A percentile compares a stretch with the other conserved stretches of the same genome.
Conservation (phyloP, 2,329 filamentous ascomycete genomes). For the Neonectria punicea region DNA sequence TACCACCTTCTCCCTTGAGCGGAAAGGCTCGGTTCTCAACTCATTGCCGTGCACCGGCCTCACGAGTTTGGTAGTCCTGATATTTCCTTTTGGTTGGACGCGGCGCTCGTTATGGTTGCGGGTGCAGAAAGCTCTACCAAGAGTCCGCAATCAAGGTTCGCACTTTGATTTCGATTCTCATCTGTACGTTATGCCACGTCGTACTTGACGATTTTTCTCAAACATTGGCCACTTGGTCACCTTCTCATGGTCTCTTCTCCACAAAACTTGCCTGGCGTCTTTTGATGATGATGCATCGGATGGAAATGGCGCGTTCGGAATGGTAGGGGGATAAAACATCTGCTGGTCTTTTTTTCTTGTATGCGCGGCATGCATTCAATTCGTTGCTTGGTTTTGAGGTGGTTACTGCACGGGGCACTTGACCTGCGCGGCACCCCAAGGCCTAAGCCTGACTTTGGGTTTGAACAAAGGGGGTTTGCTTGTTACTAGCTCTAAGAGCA, state of each 20-base stretch:
- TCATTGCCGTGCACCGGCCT: not conserved
- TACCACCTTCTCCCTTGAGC: slow-evolving; percentile 20
- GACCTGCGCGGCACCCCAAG: not conserved
- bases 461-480: slow-evolving; percentile 35
- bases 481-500: slow-evolving; percentile 29
- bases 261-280: slow-evolving; percentile 37
- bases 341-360: slow-evolving; percentile 28
- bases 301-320: slow-evolving; percentile 39
- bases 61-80: slow-evolving; percentile 17
- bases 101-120: slow-evolving; percentile 26
- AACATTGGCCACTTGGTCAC: slow-evolving; percentile 39
- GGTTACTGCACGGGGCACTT: not conserved
- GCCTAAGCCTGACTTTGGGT: slow-evolving; percentile 32
- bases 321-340: slow-evolving; percentile 22
- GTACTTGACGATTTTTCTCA: slow-evolving; percentile 47
- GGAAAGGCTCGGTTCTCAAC: slow-evolving; percentile 26
- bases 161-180: slow-evolving; percentile 47
- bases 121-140: slow-evolving; percentile 27
- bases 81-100: slow-evolving; percentile 29
- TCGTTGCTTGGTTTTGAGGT: slow-evolving; percentile 30
- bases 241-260: slow-evolving; percentile 34
- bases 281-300: slow-evolving; percentile 37
- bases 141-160: slow-evolving; percentile 31
- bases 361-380: slow-evolving; percentile 34
- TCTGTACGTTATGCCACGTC: slow-evolving; percentile 49